A percentile compares a stretch with the other conserved stretches of the same genome.
Conservation (phyloP, 2,329 filamentous ascomycete species). For the Sporothrix schenckii region DNA sequence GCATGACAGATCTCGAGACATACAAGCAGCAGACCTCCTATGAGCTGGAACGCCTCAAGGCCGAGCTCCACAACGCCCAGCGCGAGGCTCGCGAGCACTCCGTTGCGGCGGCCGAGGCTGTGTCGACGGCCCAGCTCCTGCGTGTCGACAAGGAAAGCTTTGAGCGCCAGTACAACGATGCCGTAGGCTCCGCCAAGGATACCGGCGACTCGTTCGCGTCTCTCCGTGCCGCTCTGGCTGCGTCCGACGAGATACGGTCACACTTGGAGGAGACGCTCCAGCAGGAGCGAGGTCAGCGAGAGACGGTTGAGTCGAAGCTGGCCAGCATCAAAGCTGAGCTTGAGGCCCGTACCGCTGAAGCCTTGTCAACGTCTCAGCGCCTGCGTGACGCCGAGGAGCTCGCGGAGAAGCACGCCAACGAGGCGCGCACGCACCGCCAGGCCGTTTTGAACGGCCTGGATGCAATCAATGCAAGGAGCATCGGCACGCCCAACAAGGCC, state of each 20-base stretch:
- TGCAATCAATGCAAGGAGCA: constrained; percentile 62
- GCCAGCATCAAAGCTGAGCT: constrained; percentile 78
- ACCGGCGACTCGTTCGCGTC: constrained; percentile 72
- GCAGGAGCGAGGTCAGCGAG: constrained; percentile 76
- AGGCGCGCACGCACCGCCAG: constrained; percentile 81
- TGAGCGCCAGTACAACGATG: constrained; percentile 67
- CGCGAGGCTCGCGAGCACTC: constrained; percentile 79
- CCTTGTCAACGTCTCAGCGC: constrained; percentile 72
- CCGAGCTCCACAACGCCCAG: constrained; percentile 80
- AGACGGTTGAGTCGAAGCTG: constrained; percentile 75
- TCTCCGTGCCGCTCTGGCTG: constrained; percentile 74
- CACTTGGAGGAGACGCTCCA: constrained; percentile 79
- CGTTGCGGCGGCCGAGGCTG: constrained; percentile 74
- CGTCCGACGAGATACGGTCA: constrained; percentile 75
- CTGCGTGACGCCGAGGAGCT: constrained; percentile 85
- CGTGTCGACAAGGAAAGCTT: constrained; percentile 84
- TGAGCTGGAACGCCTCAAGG: constrained; percentile 82
- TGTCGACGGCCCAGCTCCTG: constrained; percentile 73
- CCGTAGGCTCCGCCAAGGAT: constrained; percentile 67
- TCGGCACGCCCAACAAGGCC: constrained; percentile 48
- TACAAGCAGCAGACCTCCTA: constrained; percentile 81
- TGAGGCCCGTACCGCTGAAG: constrained; percentile 75
- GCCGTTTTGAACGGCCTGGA: constrained; percentile 82
- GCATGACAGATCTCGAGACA: constrained; percentile 79
- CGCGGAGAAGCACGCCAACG: constrained; percentile 81